A percentile compares a stretch with the other conserved stretches of the same genome.
phyloP scores from a whole-genome alignment of 2,329 filamentous ascomycete species.

The Sporothrix globosa region DNA sequence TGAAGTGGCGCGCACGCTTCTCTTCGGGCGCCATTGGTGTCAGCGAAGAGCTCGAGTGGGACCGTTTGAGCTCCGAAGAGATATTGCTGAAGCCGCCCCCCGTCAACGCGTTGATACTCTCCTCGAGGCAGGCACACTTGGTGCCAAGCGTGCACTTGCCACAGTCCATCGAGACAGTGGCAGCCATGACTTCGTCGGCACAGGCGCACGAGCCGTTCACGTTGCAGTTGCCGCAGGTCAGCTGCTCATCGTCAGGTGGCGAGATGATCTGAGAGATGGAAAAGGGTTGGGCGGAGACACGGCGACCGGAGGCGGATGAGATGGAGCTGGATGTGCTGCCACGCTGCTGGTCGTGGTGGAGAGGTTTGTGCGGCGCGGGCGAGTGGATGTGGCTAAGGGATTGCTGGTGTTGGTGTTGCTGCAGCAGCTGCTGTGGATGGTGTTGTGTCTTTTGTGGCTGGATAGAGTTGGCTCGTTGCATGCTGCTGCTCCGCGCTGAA shows the following conservation, averaged over 20 bases:
- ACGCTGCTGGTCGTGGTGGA: slow-evolving; percentile 33
- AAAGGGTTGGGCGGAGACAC: slow-evolving; percentile 49
- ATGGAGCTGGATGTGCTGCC: slow-evolving; percentile 39
- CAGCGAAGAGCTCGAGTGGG: slow-evolving; percentile 46
- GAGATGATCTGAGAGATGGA: slow-evolving; percentile 63
- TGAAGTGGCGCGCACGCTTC: slow-evolving; percentile 58
- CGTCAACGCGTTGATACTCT: slow-evolving; percentile 45
- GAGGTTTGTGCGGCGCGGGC: slow-evolving; percentile 30
- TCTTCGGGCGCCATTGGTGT: slow-evolving; percentile 50
- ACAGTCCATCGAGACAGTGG: slow-evolving; percentile 61
- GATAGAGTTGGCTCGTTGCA: slow-evolving; percentile 25
- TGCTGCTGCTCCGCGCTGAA: slow-evolving; percentile 29
- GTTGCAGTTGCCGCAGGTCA: slow-evolving; percentile 61
- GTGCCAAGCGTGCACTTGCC: slow-evolving; percentile 65
- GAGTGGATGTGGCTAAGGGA: slow-evolving; percentile 32
- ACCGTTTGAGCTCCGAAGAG: slow-evolving; percentile 54
- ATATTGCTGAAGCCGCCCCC: slow-evolving; percentile 36
- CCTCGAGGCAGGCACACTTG: slow-evolving; percentile 65
- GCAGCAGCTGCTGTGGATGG: neutral
- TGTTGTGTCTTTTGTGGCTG: slow-evolving; percentile 24
- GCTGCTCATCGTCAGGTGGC: slow-evolving; percentile 52
- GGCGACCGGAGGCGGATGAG: slow-evolving; percentile 40
- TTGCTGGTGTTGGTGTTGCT: slow-evolving; percentile 27
- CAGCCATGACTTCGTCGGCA: slow-evolving; percentile 60
- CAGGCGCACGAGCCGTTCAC: slow-evolving; percentile 60